Evolutionary conservation across 805 yeast genomes (phyloP).

Genomic region (Sugiyamaella americana): DNA sequence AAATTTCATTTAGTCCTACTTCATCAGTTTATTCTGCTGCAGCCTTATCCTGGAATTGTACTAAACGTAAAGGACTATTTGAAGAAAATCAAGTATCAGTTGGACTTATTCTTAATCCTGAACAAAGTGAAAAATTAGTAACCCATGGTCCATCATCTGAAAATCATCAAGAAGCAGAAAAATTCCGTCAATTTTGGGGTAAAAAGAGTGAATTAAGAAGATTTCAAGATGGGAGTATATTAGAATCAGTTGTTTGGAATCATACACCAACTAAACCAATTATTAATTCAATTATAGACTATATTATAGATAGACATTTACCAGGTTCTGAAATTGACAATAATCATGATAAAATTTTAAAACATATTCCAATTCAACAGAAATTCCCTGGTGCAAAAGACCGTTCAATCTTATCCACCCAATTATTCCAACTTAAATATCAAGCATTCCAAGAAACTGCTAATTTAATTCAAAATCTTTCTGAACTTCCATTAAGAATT

Average conservation of each 20-base stretch:
- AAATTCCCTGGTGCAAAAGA: conserved; percentile 54
- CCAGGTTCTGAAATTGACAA: conserved; percentile 18
- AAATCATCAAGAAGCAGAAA: conserved; percentile 51
- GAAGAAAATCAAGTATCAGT: conserved; percentile 29
- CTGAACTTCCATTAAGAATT: conserved; percentile 62
- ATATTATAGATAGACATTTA: conserved; percentile 59
- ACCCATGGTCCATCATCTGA: conserved; percentile 77
- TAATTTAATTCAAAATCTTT: conserved; percentile 42
- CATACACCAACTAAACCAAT: conserved; percentile 53
- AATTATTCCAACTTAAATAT: conserved; percentile 26
- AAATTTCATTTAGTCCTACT: conserved; percentile 12
- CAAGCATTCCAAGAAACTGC: conserved; percentile 46
- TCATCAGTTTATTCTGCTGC: background rate
- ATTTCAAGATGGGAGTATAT: conserved; percentile 86
- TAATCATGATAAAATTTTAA: conserved; percentile 8
- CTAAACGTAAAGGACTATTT: conserved; percentile 11
- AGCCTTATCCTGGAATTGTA: conserved; percentile 7
- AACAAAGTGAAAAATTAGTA: conserved; percentile 71
- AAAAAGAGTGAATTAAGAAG: conserved; percentile 74
- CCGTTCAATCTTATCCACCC: conserved; percentile 30
- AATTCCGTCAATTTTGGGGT: conserved; percentile 89
- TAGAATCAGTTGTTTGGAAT: conserved; percentile 86
- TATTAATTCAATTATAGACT: conserved; percentile 57
- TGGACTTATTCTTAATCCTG: conserved; percentile 65
- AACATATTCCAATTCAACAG: conserved; percentile 32